phyloP scores from a whole-genome alignment of 2,329 filamentous ascomycete species.

The Ophiostoma quercus region DNA sequence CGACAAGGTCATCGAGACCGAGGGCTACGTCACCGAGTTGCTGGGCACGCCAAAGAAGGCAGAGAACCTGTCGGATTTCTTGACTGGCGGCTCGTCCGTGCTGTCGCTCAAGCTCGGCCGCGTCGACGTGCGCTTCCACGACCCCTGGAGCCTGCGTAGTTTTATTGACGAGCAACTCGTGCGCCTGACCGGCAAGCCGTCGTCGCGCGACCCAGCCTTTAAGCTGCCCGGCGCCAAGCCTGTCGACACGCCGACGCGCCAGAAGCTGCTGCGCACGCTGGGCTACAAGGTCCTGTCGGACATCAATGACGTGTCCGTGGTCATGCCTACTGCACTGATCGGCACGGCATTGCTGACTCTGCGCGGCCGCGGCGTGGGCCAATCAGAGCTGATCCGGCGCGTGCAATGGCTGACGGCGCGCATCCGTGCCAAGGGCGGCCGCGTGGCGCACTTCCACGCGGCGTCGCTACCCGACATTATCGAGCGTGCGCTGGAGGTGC shows the following conservation, averaged over 20 bases:
- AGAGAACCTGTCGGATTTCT: conserved; percentile 83
- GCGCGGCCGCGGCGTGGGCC: conserved; percentile 84
- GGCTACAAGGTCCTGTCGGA: conserved; percentile 90
- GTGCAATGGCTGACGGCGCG: conserved; percentile 85
- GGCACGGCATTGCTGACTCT: conserved; percentile 89
- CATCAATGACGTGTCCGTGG: conserved; percentile 92
- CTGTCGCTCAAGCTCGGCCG: conserved; percentile 82
- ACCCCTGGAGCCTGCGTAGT: conserved; percentile 83
- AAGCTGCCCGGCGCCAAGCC: conserved; percentile 45
- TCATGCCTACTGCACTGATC: conserved; percentile 96
- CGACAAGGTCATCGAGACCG: conserved; percentile 97
- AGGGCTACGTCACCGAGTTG: conserved; percentile 91
- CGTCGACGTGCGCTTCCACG: conserved; percentile 92
- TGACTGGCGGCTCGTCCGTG: conserved; percentile 79
- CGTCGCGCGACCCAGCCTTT: conserved; percentile 38
- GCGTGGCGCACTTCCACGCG: conserved; percentile 88
- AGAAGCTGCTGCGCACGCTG: conserved; percentile 74
- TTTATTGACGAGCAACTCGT: conserved; percentile 75
- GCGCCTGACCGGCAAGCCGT: conserved; percentile 49
- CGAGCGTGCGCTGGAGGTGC: conserved; percentile 81
- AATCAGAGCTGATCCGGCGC: conserved; percentile 74
- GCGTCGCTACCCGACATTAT: conserved; percentile 75
- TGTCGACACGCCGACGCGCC: conserved; percentile 51
- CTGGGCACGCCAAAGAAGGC: conserved; percentile 92
- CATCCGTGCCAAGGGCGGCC: conserved; percentile 77